phyloP scores from a whole-genome alignment of 192 early-diverging fungal species.

The Phycomyces blakesleeanus region DNA sequence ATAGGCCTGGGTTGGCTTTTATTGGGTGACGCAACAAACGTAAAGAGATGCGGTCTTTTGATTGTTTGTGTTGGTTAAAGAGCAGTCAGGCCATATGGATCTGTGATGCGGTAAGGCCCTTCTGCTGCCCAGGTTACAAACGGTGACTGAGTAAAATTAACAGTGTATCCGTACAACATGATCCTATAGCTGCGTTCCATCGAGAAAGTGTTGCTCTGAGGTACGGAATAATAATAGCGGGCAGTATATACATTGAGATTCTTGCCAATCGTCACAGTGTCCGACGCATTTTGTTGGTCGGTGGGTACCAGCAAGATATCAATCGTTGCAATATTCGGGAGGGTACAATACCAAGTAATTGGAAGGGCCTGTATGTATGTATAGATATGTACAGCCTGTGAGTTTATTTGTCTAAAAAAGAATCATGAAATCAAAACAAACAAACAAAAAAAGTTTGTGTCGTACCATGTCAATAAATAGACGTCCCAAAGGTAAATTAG shows the following conservation, averaged over 20 bases:
- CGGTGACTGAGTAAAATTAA: not conserved
- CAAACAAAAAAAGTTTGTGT: too few relatives aligned
- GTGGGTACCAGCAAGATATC: constrained; percentile 11
- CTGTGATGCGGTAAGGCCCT: constrained; percentile 4
- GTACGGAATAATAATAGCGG: constrained; percentile 16
- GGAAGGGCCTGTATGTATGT: constrained; percentile 21
- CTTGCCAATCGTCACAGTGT: not conserved
- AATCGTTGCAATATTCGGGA: not conserved
- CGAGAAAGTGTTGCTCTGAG: not conserved
- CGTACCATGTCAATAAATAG: constrained; percentile 16
- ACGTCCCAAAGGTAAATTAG: constrained; percentile 7
- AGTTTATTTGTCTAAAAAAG: too few relatives aligned
- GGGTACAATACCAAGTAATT: constrained; percentile 16
- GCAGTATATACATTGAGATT: constrained; percentile 13
- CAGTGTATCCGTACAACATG: not conserved
- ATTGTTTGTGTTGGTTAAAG: not conserved
- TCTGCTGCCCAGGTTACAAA: constrained; percentile 2
- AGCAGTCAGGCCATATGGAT: not conserved
- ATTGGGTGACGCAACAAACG: too few relatives aligned
- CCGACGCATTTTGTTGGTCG: not conserved
- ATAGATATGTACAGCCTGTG: too few relatives aligned
- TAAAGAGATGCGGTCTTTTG: not conserved
- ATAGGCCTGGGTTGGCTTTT: too few relatives aligned
- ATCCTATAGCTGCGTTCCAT: not conserved
- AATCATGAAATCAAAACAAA: too few relatives aligned